phyloP scores from a whole-genome alignment of 2,329 filamentous ascomycete genomes.

The Achaetomium macrosporum region DNA sequence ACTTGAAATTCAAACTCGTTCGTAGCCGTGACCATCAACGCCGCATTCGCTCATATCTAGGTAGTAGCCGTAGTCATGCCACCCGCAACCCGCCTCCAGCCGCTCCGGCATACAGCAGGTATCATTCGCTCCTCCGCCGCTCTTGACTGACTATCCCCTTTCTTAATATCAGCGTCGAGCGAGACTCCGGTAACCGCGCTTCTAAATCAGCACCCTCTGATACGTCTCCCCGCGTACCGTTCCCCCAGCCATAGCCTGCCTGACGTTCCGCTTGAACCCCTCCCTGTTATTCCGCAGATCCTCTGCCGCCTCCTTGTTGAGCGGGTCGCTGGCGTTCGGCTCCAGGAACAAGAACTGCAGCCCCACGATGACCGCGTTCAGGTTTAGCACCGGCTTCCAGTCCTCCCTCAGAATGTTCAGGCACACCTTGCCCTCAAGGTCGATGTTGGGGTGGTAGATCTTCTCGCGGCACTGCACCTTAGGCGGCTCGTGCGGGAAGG shows the following conservation, averaged over 20 bases:
- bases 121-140: background rate
- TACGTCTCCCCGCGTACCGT: slow-evolving; percentile 66
- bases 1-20: slow-evolving; percentile 8
- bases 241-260: slow-evolving; percentile 75
- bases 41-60: slow-evolving; percentile 14
- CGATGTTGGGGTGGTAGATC: slow-evolving; percentile 99
- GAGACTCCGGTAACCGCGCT: slow-evolving; percentile 23
- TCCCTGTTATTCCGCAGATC: slow-evolving; percentile 83
- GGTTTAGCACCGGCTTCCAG: slow-evolving; percentile 96
- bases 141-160: background rate
- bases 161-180: background rate
- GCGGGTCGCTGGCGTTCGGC: slow-evolving; percentile 91
- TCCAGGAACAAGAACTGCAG: slow-evolving; percentile 97
- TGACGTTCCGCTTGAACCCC: slow-evolving; percentile 85
- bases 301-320: slow-evolving; percentile 96
- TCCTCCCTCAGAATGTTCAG: slow-evolving; percentile 95
- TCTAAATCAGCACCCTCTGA: slow-evolving; percentile 71
- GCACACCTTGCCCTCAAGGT: slow-evolving; percentile 95
- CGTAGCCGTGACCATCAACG: slow-evolving; percentile 16
- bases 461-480: slow-evolving; percentile 97
- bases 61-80: background rate
- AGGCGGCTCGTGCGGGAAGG: slow-evolving; percentile 94
- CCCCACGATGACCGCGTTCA: slow-evolving; percentile 94
- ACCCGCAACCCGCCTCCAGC: background rate
- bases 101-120: background rate